Evolutionary conservation across 805 yeast genomes (phyloP).

Genomic region (Peterozyma toletana): DNA sequence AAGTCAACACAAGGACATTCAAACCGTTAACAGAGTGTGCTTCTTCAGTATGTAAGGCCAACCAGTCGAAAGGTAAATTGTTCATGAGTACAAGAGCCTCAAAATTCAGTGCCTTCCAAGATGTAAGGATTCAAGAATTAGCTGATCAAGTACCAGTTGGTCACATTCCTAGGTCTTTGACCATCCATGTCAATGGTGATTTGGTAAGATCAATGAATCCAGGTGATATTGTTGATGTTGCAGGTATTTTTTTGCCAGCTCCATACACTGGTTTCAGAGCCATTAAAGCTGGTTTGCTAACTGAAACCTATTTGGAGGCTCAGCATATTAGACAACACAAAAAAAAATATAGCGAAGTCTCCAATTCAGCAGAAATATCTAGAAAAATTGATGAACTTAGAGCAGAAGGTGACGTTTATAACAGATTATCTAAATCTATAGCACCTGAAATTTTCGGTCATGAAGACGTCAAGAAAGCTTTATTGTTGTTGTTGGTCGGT

Average conservation of each 20-base stretch:
- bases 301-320: constrained; percentile 90
- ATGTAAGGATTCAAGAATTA: constrained; percentile 88
- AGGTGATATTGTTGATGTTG: constrained; percentile 89
- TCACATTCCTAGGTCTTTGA: constrained; percentile 86
- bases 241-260: constrained; percentile 88
- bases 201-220: constrained; percentile 83
- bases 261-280: constrained; percentile 97
- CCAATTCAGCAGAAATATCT: constrained; percentile 48
- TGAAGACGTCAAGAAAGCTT: constrained; percentile 85
- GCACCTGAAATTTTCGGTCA: constrained; percentile 98
- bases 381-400: constrained; percentile 49
- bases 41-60: constrained; percentile 68
- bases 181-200: constrained; percentile 87
- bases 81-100: constrained; percentile 94
- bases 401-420: constrained; percentile 64
- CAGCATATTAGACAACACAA: constrained; percentile 84
- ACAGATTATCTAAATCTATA: constrained; percentile 75
- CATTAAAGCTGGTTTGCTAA: constrained; percentile 81
- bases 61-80: constrained; percentile 80
- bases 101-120: constrained; percentile 92
- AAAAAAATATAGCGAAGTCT: constrained; percentile 68
- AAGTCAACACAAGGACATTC: constrained; percentile 76
- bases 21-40: constrained; percentile 87
- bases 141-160: constrained; percentile 98
- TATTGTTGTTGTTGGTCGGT: constrained; percentile 78